Percentiles rank a stretch among this genome's conserved stretches.
These are phyloP conservation scores for Podaxis sp. DNA, from an alignment of 768 basidiomycete genomes.

Conservation along the genomic window DNA sequence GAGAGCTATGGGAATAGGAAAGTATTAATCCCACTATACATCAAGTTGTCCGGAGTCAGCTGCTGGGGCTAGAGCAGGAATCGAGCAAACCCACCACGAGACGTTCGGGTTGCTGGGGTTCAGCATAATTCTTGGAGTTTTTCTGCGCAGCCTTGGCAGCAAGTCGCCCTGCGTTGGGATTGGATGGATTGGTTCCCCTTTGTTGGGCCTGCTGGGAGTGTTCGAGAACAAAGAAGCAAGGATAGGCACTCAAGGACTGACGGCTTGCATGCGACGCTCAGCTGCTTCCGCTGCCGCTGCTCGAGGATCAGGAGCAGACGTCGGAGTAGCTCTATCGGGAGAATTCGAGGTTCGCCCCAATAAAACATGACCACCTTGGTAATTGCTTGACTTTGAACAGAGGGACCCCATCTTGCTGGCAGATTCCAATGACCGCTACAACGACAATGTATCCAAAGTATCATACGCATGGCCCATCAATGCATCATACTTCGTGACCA, in stretches of 20 bases:
- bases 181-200: slow-evolving; percentile 40
- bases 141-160: slow-evolving; percentile 41
- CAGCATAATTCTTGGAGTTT: slow-evolving; percentile 26
- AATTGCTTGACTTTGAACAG: slow-evolving; percentile 48
- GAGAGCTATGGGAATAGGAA: background rate
- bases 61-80: background rate
- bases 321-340: slow-evolving; percentile 25
- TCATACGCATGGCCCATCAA: no score
- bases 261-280: slow-evolving; percentile 55
- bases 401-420: slow-evolving; percentile 49
- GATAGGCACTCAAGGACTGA: slow-evolving; percentile 30
- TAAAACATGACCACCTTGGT: slow-evolving; percentile 49
- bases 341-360: slow-evolving; percentile 31
- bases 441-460: no score
- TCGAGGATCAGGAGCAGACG: slow-evolving; percentile 40
- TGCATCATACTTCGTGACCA: background rate
- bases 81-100: slow-evolving; percentile 36
- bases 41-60: slow-evolving; percentile 10
- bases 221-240: slow-evolving; percentile 21
- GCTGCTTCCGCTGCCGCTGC: slow-evolving; percentile 62
- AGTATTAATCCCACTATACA: slow-evolving; percentile 17
- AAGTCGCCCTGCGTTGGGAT: slow-evolving; percentile 48
- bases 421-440: background rate
- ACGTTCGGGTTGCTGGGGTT: slow-evolving; percentile 34
- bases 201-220: slow-evolving; percentile 35